Base-by-base conservation (phyloP, 345 rosid species). In the Populus nigra region DNA sequence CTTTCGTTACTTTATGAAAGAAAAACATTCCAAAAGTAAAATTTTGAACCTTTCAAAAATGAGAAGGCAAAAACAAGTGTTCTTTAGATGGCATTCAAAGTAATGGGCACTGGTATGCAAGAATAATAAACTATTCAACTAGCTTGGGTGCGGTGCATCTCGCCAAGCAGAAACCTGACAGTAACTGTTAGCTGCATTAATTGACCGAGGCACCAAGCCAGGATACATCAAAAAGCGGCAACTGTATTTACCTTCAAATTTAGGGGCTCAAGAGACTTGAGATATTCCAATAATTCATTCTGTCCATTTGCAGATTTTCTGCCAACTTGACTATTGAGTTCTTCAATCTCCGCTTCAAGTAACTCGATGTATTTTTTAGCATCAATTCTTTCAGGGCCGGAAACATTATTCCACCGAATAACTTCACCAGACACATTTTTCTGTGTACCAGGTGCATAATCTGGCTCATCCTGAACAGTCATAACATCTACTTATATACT, bases 371-470 rank as follows among this genome's bases (percentile, higher is more conserved):
- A 96, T 77, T 89, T 93, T 80, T 89, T 89, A 39, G 97, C 98
- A 83, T 93, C 98, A 31, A 96, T 88, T 87, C 83, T 93, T 89
- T 93, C 98, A 2, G 91, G 86, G 73, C 99, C 97, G 79, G 98
- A 92, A 35, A 91, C 85, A 83, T 89, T 87, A 81, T 91, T 90
- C 99, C 99, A 93, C 82, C 93, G 83, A 33, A 96, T 90, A 66
- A 96, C 97, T 85, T 96, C 97, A 73, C 99, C 98, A 25, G 94
- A 87, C 68, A 93, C 96, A 72, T 88, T 96, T 89, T 96, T 96
- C 80, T 96, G 98, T 4, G 98, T 89, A 80, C 97, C 98, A 8
- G 94, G 95, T 75, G 95, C 99, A 85, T 90, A 96, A 82, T 90
- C 93, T 17, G 91, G 89, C 71, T 74, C 81, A 77, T 82, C 94